Evolutionary conservation across 257 asterid genomes (phyloP).

Genomic region (Marsdenia floribunda): DNA sequence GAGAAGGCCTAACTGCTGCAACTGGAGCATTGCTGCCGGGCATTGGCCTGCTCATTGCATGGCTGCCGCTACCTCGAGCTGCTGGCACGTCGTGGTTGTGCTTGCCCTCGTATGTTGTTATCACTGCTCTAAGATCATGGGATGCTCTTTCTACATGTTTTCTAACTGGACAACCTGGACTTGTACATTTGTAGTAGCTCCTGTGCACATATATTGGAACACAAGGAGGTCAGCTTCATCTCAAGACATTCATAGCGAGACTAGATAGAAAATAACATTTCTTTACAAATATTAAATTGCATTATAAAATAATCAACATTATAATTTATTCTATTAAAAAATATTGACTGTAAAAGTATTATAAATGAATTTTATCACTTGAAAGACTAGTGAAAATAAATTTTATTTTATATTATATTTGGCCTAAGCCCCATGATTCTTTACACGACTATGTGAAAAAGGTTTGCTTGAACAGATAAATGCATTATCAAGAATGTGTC

Average conservation of each 20-base stretch:
- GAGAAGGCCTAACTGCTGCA: constrained; percentile 29
- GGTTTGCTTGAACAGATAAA: not conserved
- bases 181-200: constrained; percentile 90
- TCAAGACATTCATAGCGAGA: too few relatives aligned
- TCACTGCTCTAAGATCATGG: constrained; percentile 51
- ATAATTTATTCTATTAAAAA: too few relatives aligned
- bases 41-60: constrained; percentile 31
- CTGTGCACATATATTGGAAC: constrained; percentile 21
- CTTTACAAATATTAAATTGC: too few relatives aligned
- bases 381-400: too few relatives aligned
- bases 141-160: constrained; percentile 78
- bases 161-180: constrained; percentile 52
- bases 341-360: too few relatives aligned
- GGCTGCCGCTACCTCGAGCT: constrained; percentile 29
- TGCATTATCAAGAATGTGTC: not conserved
- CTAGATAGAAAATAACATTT: too few relatives aligned
- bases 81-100: constrained; percentile 85
- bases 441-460: too few relatives aligned
- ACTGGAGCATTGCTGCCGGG: constrained; percentile 23
- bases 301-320: too few relatives aligned
- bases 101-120: constrained; percentile 80
- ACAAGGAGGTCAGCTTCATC: not conserved
- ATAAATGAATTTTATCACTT: too few relatives aligned
- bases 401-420: too few relatives aligned
- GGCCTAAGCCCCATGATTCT: too few relatives aligned